Conservation (phyloP, 2,329 filamentous ascomycete species). For the Aureobasidium musti region DNA sequence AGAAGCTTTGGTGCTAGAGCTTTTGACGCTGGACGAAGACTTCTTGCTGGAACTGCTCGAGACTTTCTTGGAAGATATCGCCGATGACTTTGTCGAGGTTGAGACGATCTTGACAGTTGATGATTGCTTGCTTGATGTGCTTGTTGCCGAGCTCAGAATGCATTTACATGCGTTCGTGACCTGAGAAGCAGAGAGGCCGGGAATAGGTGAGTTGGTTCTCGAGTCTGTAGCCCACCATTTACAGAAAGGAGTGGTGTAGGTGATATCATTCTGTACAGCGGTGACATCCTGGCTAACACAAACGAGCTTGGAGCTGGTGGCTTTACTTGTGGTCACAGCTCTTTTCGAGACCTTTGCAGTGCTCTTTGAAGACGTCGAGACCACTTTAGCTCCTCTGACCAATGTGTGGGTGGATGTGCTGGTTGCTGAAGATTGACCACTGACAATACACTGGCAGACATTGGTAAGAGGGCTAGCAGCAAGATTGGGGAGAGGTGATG, state of each 20-base stretch:
- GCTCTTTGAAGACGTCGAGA: neutral
- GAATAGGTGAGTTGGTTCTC: conserved; percentile 15
- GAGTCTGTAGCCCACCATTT: conserved; percentile 18
- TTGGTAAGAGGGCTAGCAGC: conserved; percentile 13
- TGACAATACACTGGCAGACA: conserved; percentile 21
- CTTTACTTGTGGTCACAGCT: conserved; percentile 1
- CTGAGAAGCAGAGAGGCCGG: conserved; percentile 13
- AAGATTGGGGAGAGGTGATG: conserved; percentile 20
- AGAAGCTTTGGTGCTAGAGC: neutral
- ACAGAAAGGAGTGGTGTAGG: conserved; percentile 16
- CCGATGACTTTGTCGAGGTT: neutral
- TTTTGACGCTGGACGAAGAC: neutral
- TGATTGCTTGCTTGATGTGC: conserved; percentile 3
- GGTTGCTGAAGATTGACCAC: neutral
- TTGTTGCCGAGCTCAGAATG: conserved; percentile 1
- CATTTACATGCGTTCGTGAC: conserved; percentile 10
- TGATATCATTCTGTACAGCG: conserved; percentile 17
- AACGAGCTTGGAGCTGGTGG: neutral
- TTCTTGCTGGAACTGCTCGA: conserved; percentile 7
- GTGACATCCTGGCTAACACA: conserved; percentile 1
- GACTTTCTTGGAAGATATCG: neutral
- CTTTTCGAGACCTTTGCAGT: conserved; percentile 3
- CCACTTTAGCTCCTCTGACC: conserved; percentile 2
- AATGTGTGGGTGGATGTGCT: neutral
- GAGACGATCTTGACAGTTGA: neutral